Evolutionary conservation across 2,329 filamentous ascomycete genomes (phyloP).

Genomic region (Dactylellina cionopaga): DNA sequence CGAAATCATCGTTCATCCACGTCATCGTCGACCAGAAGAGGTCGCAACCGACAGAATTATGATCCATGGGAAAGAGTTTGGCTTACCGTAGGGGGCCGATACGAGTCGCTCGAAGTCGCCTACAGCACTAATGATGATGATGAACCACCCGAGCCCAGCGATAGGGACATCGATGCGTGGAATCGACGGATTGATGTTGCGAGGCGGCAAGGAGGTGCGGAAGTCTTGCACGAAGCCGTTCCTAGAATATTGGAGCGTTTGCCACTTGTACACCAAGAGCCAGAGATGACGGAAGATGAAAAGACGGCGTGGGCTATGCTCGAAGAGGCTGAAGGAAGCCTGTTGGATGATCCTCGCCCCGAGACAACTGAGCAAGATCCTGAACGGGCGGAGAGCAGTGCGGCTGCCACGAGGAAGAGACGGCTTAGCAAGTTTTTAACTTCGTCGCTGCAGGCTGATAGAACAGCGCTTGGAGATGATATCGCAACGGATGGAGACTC

Average conservation of each 20-base stretch:
- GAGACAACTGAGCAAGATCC: slow-evolving; percentile 56
- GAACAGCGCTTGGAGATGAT: slow-evolving; percentile 62
- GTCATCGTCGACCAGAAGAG: slow-evolving; percentile 46
- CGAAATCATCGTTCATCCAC: slow-evolving; percentile 29
- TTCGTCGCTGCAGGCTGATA: slow-evolving; percentile 64
- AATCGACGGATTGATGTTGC: slow-evolving; percentile 51
- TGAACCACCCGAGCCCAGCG: slow-evolving; percentile 31
- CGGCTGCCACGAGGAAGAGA: slow-evolving; percentile 91
- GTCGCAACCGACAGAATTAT: slow-evolving; percentile 40
- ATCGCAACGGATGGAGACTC: slow-evolving; percentile 86
- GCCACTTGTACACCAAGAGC: slow-evolving; percentile 53
- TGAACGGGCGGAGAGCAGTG: slow-evolving; percentile 79
- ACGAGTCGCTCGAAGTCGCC: slow-evolving; percentile 54
- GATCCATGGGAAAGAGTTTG: slow-evolving; percentile 51
- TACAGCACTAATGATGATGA: slow-evolving; percentile 40
- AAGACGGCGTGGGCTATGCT: slow-evolving; percentile 56
- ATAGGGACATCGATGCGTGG: slow-evolving; percentile 37
- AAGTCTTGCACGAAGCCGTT: slow-evolving; percentile 42
- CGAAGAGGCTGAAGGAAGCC: slow-evolving; percentile 54
- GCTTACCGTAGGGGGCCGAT: slow-evolving; percentile 63
- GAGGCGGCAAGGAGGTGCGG: slow-evolving; percentile 42
- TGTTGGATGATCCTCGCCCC: slow-evolving; percentile 9
- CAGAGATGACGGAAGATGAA: slow-evolving; percentile 54
- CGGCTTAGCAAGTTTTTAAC: slow-evolving; percentile 75
- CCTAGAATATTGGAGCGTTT: slow-evolving; percentile 52